A percentile compares a stretch with the other conserved stretches of the same genome.
Evolutionary conservation across 2,329 filamentous ascomycete genomes (phyloP).

Genomic region (Peltaster fructicola): DNA sequence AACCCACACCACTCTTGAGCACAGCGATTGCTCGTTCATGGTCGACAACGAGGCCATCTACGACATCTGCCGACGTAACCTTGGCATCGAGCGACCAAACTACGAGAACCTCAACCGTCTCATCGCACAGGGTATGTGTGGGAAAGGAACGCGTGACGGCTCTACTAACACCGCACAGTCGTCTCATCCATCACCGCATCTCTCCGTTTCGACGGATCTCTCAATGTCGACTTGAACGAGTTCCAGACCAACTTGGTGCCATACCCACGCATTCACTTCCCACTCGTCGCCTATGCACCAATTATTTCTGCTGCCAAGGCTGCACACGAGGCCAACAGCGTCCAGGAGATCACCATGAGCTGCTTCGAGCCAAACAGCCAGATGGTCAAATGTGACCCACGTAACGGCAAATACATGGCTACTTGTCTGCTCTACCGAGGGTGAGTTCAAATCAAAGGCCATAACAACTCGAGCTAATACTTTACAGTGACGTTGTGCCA

Average conservation of each 20-base stretch:
- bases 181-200: slow-evolving; percentile 97
- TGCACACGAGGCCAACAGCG: slow-evolving; percentile 92
- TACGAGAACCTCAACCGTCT: slow-evolving; percentile 98
- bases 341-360: slow-evolving; percentile 94
- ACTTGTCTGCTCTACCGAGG: slow-evolving; percentile 94
- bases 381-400: slow-evolving; percentile 99
- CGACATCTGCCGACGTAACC: slow-evolving; percentile 96
- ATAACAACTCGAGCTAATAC: too few species aligned
- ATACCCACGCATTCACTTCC: slow-evolving; percentile 98
- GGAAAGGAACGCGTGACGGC: slow-evolving; percentile 12
- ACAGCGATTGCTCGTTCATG: slow-evolving; percentile 99
- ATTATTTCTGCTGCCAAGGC: slow-evolving; percentile 92
- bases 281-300: slow-evolving; percentile 87
- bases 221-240: slow-evolving; percentile 98
- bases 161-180: slow-evolving; percentile 35
- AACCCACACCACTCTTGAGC: slow-evolving; percentile 96
- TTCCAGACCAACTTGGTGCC: slow-evolving; percentile 99
- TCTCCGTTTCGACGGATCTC: slow-evolving; percentile 92
- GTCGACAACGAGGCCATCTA: slow-evolving; percentile 99
- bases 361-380: slow-evolving; percentile 99
- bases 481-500: slow-evolving; percentile 94
- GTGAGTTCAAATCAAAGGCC: too few species aligned
- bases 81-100: slow-evolving; percentile 92
- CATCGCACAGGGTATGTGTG: slow-evolving; percentile 65
- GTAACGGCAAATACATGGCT: slow-evolving; percentile 99